Conservation (phyloP, 1,284 basidiomycete species). For the Fomitiporia mediterranea region DNA sequence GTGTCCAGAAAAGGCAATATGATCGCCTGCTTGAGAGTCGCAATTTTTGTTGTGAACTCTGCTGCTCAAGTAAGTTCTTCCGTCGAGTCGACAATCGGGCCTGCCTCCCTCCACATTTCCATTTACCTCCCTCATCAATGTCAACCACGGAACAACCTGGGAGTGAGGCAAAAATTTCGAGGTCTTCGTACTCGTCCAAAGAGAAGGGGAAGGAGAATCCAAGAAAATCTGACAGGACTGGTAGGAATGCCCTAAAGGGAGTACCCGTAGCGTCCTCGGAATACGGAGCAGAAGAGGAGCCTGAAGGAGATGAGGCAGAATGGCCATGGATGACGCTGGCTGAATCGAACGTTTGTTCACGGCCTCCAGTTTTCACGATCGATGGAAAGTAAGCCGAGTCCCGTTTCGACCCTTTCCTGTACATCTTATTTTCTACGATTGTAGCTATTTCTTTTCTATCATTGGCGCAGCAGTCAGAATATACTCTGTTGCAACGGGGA, state of each 20-base stretch:
- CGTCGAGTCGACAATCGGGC: conserved; percentile 1
- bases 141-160: not conserved
- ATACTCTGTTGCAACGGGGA: conserved; percentile 69
- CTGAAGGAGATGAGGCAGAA: conserved; percentile 30
- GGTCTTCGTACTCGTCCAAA: not conserved
- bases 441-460: conserved; percentile 85
- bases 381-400: conserved; percentile 70
- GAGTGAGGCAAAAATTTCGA: not conserved
- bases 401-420: conserved; percentile 11
- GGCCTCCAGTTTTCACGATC: conserved; percentile 75
- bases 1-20: not conserved
- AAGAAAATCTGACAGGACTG: not conserved
- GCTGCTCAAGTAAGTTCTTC: not conserved
- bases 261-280: not conserved
- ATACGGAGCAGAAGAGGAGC: not conserved
- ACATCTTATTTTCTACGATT: conserved; percentile 20
- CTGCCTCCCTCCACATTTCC: not conserved
- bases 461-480: conserved; percentile 77
- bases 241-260: not conserved
- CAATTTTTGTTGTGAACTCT: conserved; percentile 9
- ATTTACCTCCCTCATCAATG: not conserved
- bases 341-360: conserved; percentile 60
- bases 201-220: conserved; percentile 17
- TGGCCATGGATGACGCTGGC: conserved; percentile 75
- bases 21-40: not conserved